These are phyloP conservation scores for Vigna radiata DNA, from an alignment of 306 rosid species.

Conservation along the genomic window DNA sequence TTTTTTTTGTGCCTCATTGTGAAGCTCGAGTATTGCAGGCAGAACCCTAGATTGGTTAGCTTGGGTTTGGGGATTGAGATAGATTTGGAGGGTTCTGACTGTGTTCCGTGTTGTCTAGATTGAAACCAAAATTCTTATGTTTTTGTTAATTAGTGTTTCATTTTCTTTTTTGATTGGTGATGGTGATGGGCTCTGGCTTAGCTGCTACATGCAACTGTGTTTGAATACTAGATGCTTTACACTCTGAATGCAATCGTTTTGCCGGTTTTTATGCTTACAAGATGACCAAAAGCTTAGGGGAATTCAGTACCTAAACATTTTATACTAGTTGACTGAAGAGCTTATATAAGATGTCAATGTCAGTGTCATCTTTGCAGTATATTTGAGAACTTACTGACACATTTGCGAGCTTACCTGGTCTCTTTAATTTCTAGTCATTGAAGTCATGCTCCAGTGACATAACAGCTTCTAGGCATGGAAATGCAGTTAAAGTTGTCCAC, in stretches of 20 bases:
- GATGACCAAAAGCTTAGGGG: constrained; percentile 2
- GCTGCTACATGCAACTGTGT: constrained; percentile 10
- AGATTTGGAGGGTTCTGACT: constrained; percentile 29
- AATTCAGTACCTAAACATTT: constrained; percentile 1
- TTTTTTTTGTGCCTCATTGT: constrained; percentile 35
- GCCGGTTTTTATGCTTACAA: constrained; percentile 1
- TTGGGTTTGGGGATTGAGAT: constrained; percentile 30
- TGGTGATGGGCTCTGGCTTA: constrained; percentile 4
- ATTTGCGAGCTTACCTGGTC: not conserved
- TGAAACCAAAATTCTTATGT: constrained; percentile 18
- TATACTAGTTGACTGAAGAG: constrained; percentile 9
- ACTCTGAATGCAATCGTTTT: not conserved
- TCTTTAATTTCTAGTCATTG: not conserved
- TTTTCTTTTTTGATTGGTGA: constrained; percentile 17
- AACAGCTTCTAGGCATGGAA: constrained; percentile 1
- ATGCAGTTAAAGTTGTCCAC: not conserved
- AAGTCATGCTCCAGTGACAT: constrained; percentile 15
- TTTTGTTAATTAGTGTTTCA: not conserved
- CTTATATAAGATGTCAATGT: constrained; percentile 21
- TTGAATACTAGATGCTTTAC: constrained; percentile 15
- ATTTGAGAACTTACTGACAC: not conserved
- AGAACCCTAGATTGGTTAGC: constrained; percentile 49
- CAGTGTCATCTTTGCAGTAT: constrained; percentile 10
- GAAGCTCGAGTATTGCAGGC: not conserved
- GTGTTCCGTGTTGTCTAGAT: constrained; percentile 21